phyloP scores from a whole-genome alignment of 306 rosid species.

The Trichosanthes truncata region DNA sequence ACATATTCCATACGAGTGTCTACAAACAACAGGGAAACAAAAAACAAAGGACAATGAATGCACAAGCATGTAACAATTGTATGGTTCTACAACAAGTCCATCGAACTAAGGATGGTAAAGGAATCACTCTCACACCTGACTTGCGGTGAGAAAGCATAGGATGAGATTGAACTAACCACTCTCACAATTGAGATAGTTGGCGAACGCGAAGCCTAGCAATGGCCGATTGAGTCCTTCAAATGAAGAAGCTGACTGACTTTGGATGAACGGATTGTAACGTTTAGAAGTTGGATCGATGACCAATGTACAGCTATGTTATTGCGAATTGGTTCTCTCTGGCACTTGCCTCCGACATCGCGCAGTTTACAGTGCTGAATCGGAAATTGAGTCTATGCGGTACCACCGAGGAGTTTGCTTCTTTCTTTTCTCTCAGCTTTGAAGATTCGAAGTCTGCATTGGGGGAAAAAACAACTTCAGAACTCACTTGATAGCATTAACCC shows the following conservation, averaged over 20 bases:
- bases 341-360: constrained; percentile 14
- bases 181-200: too few relatives aligned
- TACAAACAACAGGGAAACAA: not conserved
- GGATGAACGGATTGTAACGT: constrained; percentile 11
- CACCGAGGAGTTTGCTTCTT: not conserved
- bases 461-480: not conserved
- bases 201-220: too few relatives aligned
- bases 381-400: constrained; percentile 65
- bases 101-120: not conserved
- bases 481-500: constrained; percentile 2
- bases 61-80: not conserved
- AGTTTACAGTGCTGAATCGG: constrained; percentile 54
- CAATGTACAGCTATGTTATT: constrained; percentile 56
- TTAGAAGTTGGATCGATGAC: constrained; percentile 48
- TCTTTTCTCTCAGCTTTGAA: not conserved
- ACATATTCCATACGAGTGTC: not conserved
- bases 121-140: not conserved
- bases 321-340: constrained; percentile 31
- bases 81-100: not conserved
- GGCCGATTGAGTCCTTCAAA: too few relatives aligned
- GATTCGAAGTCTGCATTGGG: not conserved
- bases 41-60: not conserved
- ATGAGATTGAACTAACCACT: constrained; percentile 2
- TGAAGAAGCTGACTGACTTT: too few relatives aligned
- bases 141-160: not conserved